Conservation (phyloP, 2,329 filamentous ascomycete genomes). For the Fusarium ambrosium region DNA sequence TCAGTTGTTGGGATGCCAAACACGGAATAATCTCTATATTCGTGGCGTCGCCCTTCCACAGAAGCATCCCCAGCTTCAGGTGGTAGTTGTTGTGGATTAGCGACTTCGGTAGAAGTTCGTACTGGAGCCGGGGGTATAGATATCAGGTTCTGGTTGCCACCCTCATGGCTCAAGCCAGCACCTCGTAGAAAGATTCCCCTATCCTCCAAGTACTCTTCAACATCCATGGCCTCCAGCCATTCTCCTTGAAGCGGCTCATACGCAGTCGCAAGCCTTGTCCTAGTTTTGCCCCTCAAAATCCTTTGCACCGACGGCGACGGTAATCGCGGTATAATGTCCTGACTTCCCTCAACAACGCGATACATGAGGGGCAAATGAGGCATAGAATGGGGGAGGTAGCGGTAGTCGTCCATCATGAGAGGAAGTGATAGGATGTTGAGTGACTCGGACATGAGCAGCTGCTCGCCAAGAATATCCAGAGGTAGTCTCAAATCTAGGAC, state of each 20-base stretch:
- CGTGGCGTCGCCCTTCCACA: not conserved
- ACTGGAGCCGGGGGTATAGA: not conserved
- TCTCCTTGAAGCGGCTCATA: slow-evolving; percentile 9
- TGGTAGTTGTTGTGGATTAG: not conserved
- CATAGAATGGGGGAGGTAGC: not conserved
- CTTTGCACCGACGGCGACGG: not conserved
- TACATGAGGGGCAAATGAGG: slow-evolving; percentile 2
- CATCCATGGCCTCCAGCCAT: slow-evolving; percentile 17
- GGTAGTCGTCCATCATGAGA: not conserved
- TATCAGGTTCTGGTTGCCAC: not conserved
- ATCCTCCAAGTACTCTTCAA: slow-evolving; percentile 25
- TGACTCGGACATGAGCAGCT: not conserved
- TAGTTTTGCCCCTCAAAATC: not conserved
- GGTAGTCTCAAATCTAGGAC: slow-evolving; percentile 1
- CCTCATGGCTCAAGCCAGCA: not conserved
- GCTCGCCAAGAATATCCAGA: slow-evolving; percentile 4
- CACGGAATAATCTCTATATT: not conserved
- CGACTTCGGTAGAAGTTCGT: not conserved
- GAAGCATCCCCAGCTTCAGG: not conserved
- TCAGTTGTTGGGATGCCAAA: not conserved
- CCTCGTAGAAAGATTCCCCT: slow-evolving; percentile 2
- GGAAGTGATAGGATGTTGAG: not conserved
- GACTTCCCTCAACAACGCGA: slow-evolving; percentile 6
- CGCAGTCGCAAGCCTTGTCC: slow-evolving; percentile 4
- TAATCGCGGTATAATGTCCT: not conserved